Base-by-base conservation (phyloP, 2,329 filamentous ascomycete species). In the Keithomyces neogunnii region DNA sequence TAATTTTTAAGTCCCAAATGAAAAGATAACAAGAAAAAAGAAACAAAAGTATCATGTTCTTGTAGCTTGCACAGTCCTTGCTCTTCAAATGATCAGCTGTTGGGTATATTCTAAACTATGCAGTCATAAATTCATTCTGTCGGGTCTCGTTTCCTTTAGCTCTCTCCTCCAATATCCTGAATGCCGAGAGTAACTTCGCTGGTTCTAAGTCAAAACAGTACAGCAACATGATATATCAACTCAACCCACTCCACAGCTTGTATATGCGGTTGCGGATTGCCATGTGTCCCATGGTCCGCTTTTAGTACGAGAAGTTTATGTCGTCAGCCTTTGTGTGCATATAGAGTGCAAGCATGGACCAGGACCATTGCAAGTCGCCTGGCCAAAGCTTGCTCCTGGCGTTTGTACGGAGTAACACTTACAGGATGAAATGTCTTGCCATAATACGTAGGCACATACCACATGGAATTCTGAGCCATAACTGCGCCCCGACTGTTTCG, bases 381-480 rank as follows among this genome's bases (percentile, higher is more conserved):
- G 38, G 38, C n/a, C n/a, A 38, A 10, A 10, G 6, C 19, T 19
- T 19, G 19, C 19, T 33, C 13, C 3, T n/a, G 11, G 6, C 43
- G n/a, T 39, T 28, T 5, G 35, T 35, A 13, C 30, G 10, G 2
- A 47, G n/a, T 19, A 19, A 19, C 8, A 58, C 65, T 50, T 63
- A 68, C 66, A 43, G 72, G 71, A 58, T 75, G 70, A 57, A 74
- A 74, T 0, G 69, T 72, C 59, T 72, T 73, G 43, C 69, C 72
- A 49, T 72, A 73, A 51, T 69, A 73, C 32, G 70, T 72, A 11
- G 73, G 72, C n/a, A 73, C 70, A 58, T 71, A 70, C 71, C 71
- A 73, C 68, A 72, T 73, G 3, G 67, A 69, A 44, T 67, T 67
- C 49, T 64, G 51, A 5, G 58, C 52, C 30, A 57, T 52, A 3